Evolutionary conservation across 306 rosid species (phyloP), one percentile per base, ranked within the genome.

Genomic region (Rubus parviflorus): DNA sequence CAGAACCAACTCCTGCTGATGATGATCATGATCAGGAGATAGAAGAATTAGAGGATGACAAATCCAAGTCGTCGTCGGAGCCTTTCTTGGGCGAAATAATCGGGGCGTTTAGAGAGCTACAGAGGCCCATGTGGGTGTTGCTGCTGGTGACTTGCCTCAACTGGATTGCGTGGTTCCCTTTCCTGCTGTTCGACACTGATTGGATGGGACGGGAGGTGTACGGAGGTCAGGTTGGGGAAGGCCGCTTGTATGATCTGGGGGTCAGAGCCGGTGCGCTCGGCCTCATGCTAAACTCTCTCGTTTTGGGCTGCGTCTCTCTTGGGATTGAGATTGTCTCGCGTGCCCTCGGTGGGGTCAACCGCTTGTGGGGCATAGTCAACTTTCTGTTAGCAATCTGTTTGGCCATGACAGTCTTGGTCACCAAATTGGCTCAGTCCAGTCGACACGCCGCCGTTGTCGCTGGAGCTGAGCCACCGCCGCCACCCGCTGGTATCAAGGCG

Each of bases 201-300:
- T 93, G 98, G 98, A 93, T 89, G 98, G 98, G 98, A 3, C 56
- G 7, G 14, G 98, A 93, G 75, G 97, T 93, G 46, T 93, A 81
- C 25, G 98, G 98, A 0, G 98, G 98, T 4, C 75, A 45, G n/a
- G 90, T 82, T 0, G 87, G 86, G 3, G 40, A 78, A 60, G 87
- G 86, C 0, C 42, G 3, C 68, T 68, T 75, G 9, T 93, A 93
- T 62, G 87, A 85, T 62, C 48, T 0, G 0, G 98, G 98, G 0
- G 98, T 93, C 4, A 92, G 79, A 16, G 88, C 86, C 0, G 96
- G 98, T 1, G 87, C 98, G 0, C 76, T 93, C 23, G 96, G 98
- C 0, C 78, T 93, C 22, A 87, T 93, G 98, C 17, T 93, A 1
- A 93, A 93, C 73, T 85, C 98, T 0, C 49, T 93, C 4, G 91